Conservation (phyloP, 73 alveolate genomes). For the Paramecium tetraurelia region DNA sequence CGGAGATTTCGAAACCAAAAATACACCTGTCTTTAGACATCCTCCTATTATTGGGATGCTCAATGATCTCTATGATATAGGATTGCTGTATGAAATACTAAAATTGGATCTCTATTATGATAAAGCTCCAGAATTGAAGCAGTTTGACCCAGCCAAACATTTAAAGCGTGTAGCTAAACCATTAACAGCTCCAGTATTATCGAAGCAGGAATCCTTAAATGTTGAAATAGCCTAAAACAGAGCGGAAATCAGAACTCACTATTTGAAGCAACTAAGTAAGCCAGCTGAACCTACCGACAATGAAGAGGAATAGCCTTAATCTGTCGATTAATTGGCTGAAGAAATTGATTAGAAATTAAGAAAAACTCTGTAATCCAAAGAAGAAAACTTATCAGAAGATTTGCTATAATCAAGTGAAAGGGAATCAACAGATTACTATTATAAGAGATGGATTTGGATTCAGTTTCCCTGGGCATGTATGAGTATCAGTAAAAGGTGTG, state of each 20-base stretch:
- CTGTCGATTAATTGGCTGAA: background rate
- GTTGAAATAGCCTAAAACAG: conserved; percentile 51
- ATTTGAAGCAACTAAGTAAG: conserved; percentile 47
- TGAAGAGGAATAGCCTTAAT: background rate
- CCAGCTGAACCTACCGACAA: conserved; percentile 21
- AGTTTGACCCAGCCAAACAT: conserved; percentile 1
- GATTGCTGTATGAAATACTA: conserved; percentile 64
- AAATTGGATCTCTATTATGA: conserved; percentile 60
- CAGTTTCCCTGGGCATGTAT: conserved; percentile 75
- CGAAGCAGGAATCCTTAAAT: conserved; percentile 41
- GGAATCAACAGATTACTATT: conserved; percentile 68
- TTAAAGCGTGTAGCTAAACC: conserved; percentile 55
- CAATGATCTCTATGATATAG: conserved; percentile 65
- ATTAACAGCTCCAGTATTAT: background rate
- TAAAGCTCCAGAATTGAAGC: conserved; percentile 52
- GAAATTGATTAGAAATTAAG: background rate
- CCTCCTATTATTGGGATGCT: conserved; percentile 75
- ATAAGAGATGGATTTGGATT: conserved; percentile 82
- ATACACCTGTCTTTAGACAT: conserved; percentile 74
- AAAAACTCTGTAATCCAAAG: background rate
- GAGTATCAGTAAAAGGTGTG: conserved; percentile 68
- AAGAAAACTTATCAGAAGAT: background rate
- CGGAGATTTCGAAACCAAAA: conserved; percentile 73
- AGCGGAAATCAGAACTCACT: conserved; percentile 28
- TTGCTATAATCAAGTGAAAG: background rate